Evolutionary conservation across 139 green algal genomes (phyloP).

Genomic region (Pleodorina starrii): DNA sequence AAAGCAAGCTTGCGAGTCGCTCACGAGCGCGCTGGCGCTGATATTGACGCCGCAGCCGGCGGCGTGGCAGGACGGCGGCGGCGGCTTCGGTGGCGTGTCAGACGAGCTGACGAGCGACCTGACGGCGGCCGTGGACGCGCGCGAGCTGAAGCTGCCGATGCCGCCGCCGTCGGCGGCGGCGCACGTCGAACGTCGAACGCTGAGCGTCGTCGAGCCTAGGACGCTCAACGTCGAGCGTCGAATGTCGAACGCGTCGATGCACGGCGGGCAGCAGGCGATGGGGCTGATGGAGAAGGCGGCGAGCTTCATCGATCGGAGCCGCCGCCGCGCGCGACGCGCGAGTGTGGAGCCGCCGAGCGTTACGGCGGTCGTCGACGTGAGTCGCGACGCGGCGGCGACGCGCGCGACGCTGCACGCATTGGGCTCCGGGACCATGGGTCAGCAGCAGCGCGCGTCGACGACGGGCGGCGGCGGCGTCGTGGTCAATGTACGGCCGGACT

Average conservation of each 20-base stretch:
- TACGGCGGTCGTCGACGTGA: background rate
- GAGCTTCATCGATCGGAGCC: background rate
- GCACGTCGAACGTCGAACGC: background rate
- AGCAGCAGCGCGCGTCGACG: background rate
- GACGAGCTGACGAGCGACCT: background rate
- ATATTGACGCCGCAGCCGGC: conserved; percentile 17
- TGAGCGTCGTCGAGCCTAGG: too few species aligned
- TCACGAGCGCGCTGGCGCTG: conserved; percentile 4
- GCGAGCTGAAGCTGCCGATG: background rate
- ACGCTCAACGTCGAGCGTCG: background rate
- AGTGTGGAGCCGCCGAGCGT: background rate
- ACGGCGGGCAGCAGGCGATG: background rate
- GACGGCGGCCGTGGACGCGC: background rate
- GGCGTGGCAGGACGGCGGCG: background rate
- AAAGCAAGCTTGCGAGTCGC: background rate
- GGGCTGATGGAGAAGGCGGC: conserved; percentile 8
- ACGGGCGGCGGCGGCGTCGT: too few species aligned
- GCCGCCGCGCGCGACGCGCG: background rate
- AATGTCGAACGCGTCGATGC: background rate
- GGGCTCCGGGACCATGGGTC: background rate
- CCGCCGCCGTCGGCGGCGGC: background rate
- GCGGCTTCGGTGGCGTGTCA: too few species aligned
- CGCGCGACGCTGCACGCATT: background rate
- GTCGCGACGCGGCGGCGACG: background rate
- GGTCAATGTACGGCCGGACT: too few species aligned